Percentiles rank a stretch among this genome's conserved stretches.
phyloP scores from a whole-genome alignment of 805 yeast species.

The Candida vaughaniae region DNA sequence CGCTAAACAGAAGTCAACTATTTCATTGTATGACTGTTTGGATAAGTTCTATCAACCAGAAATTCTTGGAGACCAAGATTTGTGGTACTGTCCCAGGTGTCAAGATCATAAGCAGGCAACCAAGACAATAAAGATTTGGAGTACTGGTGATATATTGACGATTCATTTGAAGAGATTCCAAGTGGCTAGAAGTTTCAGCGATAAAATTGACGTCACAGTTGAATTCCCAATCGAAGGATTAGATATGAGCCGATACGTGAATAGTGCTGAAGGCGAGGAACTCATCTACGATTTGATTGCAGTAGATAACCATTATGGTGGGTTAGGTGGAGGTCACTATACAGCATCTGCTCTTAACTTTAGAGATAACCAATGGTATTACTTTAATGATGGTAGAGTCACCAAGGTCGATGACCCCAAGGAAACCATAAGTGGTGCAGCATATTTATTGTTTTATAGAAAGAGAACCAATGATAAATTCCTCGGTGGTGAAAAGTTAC shows the following conservation, averaged over 20 bases:
- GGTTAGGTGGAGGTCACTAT: constrained; percentile 96
- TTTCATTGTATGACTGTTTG: constrained; percentile 67
- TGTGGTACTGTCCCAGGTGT: constrained; percentile 93
- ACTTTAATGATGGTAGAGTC: constrained; percentile 84
- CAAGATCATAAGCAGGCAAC: constrained; percentile 88
- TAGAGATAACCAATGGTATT: constrained; percentile 79
- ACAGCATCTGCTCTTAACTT: constrained; percentile 86
- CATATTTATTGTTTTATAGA: constrained; percentile 83
- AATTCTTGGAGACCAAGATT: constrained; percentile 79
- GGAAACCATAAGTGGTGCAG: constrained; percentile 69
- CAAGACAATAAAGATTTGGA: constrained; percentile 88
- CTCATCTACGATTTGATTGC: constrained; percentile 81
- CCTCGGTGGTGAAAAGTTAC: constrained; percentile 51
- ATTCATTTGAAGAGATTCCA: constrained; percentile 91
- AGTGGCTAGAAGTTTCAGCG: constrained; percentile 79
- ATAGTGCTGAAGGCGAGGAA: constrained; percentile 29
- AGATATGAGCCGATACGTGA: constrained; percentile 64
- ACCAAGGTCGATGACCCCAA: constrained; percentile 54
- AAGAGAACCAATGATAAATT: constrained; percentile 40
- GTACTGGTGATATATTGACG: constrained; percentile 86
- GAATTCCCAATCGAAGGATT: constrained; percentile 84
- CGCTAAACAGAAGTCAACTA: constrained; percentile 45
- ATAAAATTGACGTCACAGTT: constrained; percentile 81
- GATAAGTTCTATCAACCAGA: constrained; percentile 76
- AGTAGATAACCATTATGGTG: constrained; percentile 95